Percentiles rank a stretch among this genome's conserved stretches.
Conservation (phyloP, 1,284 basidiomycete species). For the Fistulina hepatica region DNA sequence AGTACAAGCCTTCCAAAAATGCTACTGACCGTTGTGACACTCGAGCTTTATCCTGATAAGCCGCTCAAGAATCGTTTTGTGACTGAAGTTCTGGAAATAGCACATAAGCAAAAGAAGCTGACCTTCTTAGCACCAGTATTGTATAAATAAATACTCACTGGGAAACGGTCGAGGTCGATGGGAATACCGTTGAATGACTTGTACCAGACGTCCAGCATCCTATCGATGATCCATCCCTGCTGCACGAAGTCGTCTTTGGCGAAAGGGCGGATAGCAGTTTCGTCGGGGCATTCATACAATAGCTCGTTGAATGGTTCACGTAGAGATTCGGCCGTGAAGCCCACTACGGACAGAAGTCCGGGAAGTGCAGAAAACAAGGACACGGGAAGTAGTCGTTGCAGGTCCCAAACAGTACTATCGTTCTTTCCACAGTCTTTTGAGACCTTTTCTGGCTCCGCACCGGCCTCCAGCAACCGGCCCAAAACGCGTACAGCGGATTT, state of each 20-base stretch:
- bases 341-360: slow-evolving; percentile 48
- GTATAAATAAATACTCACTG: slow-evolving; percentile 27
- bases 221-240: slow-evolving; percentile 41
- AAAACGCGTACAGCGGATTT: slow-evolving; percentile 43
- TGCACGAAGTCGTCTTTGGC: slow-evolving; percentile 41
- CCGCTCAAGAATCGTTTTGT: slow-evolving; percentile 9
- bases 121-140: no score
- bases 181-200: slow-evolving; percentile 33
- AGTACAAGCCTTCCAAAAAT: not conserved
- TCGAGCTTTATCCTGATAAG: slow-evolving; percentile 6
- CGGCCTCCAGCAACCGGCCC: slow-evolving; percentile 35
- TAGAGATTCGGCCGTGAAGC: no score
- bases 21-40: slow-evolving; percentile 4
- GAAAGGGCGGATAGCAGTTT: slow-evolving; percentile 42
- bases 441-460: slow-evolving; percentile 15
- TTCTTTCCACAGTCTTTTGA: no score
- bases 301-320: no score
- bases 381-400: slow-evolving; percentile 39
- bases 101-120: not conserved
- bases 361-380: slow-evolving; percentile 46
- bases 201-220: slow-evolving; percentile 46
- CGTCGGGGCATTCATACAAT: slow-evolving; percentile 36
- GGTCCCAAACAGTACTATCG: slow-evolving; percentile 36
- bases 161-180: slow-evolving; percentile 26
- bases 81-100: slow-evolving; percentile 6